These are phyloP conservation scores for Hymenoscyphus albidus DNA, from an alignment of 2,329 filamentous ascomycete species.

Conservation along the genomic window DNA sequence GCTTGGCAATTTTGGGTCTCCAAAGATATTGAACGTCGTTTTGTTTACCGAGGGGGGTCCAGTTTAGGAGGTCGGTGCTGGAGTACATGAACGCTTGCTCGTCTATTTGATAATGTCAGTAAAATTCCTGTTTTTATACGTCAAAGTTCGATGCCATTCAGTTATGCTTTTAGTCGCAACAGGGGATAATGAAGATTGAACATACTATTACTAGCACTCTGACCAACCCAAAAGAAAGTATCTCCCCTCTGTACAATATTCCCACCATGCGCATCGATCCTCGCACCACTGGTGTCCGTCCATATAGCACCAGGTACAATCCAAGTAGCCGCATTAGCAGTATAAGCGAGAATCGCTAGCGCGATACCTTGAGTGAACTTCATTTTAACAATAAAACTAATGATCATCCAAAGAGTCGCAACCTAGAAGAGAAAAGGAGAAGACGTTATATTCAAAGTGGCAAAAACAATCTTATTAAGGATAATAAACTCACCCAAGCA, in stretches of 20 bases:
- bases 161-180: neutral
- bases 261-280: constrained; percentile 42
- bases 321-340: constrained; percentile 34
- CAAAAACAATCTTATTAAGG: neutral
- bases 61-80: constrained; percentile 40
- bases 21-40: constrained; percentile 38
- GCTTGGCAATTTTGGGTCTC: constrained; percentile 41
- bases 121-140: too few relatives aligned
- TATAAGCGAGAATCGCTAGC: neutral
- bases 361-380: neutral
- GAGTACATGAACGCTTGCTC: constrained; percentile 39
- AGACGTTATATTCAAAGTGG: neutral
- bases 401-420: too few relatives aligned
- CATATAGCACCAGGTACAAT: constrained; percentile 40
- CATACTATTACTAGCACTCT: constrained; percentile 36
- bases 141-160: neutral
- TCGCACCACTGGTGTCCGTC: constrained; percentile 39
- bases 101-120: constrained; percentile 21
- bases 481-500: neutral
- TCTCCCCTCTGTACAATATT: constrained; percentile 37
- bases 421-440: neutral
- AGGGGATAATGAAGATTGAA: constrained; percentile 9
- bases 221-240: constrained; percentile 42
- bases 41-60: constrained; percentile 38
- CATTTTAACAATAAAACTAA: neutral